Evolutionary conservation across 2,329 filamentous ascomycete species (phyloP), one percentile per base, ranked within the genome.

Genomic region (Colletotrichum trifolii): DNA sequence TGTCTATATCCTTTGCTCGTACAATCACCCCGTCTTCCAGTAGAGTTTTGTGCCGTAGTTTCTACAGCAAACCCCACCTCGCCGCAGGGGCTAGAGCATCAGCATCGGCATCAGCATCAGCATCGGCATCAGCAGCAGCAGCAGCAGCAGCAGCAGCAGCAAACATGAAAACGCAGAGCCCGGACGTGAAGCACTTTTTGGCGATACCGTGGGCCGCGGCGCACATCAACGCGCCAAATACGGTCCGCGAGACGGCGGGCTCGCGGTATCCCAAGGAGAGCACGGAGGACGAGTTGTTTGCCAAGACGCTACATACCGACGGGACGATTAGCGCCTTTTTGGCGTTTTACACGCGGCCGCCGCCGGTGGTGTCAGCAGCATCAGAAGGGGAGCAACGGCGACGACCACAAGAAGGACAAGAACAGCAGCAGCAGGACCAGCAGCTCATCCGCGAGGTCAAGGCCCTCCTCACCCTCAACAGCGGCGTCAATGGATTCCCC

Each of bases 131-230:
- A n/a, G n/a, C n/a, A n/a, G n/a, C 15, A 17, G 13, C 33, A 13
- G 39, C 46, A 48, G 17, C 46, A 25, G 25, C 25, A 25, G 25
- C 34, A 45, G 13, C 42, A 46, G 34, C 54, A 13, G 12, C 36
- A 49, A 36, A 15, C 8, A 68, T 68, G 67, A 64, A 58, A 42
- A 50, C 60, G 12, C 42, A 49, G 10, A 57, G 60, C 42, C 60
- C 54, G 4, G 67, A 68, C 54, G 36, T 61, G 17, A 59, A 68
- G 43, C 67, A 78, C 71, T 81, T 81, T 72, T 68, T 67, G 50
- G 71, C 75, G 2, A 72, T 77, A 49, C 74, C 77, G 10, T 80
- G 78, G 78, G 78, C 75, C 56, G 71, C 74, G 43, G 64, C 68
- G n/a, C 72, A 76, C 36, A 71, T 80, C 17, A 66, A 65, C 3